Evolutionary conservation across 805 yeast genomes (phyloP), one percentile per base, ranked within the genome.

Genomic region (Ogataea nitratoaversa): DNA sequence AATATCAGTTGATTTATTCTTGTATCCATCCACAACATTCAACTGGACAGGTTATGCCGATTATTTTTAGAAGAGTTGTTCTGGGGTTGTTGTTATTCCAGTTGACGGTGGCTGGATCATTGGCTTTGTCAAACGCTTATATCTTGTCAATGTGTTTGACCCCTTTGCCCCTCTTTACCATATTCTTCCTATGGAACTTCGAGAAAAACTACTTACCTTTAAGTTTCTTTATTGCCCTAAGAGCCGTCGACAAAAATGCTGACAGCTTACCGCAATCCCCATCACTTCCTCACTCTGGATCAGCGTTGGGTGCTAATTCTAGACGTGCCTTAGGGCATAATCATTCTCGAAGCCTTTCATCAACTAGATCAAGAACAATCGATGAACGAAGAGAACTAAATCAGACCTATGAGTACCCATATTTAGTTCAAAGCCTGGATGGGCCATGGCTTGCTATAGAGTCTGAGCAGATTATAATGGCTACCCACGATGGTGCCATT

Each of bases 1-100:
- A 91, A 63, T 91, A 90, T 60, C 96, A 89, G 62, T 68, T 91
- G 44, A 68, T 93, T 48, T 91, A 87, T 59, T 84, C 96, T 0
- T 83, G 93, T 67, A 89, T 88, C 24, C 98, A 93, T 60, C 90
- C 95, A 8, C 96, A 95, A 29, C 98, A 93, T 63, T 89, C 96
- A 0, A 93, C 96, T 0, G 99, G 98, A 1, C 85, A 84, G 57
- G 95, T 91, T 1, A 91, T 97, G 98, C 95, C 96, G 0, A 68
- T 89, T 36, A 81, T 91, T 2, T 84, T 85, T 55, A 72, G 95
- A 52, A 72, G 99, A 49, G 78, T 90, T 1, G 78, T 85, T 40
- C 57, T 88, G 42, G 98, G 98, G 0, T 63, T 91, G 19, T 62
- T 85, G 25, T 68, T 91, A 13, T 89, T 91, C 60, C 99, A 93